Evolutionary conservation across 352 stramenopile genomes (phyloP), one percentile per base, ranked within the genome.

Genomic region (Phytophthora fragariaefolia): DNA sequence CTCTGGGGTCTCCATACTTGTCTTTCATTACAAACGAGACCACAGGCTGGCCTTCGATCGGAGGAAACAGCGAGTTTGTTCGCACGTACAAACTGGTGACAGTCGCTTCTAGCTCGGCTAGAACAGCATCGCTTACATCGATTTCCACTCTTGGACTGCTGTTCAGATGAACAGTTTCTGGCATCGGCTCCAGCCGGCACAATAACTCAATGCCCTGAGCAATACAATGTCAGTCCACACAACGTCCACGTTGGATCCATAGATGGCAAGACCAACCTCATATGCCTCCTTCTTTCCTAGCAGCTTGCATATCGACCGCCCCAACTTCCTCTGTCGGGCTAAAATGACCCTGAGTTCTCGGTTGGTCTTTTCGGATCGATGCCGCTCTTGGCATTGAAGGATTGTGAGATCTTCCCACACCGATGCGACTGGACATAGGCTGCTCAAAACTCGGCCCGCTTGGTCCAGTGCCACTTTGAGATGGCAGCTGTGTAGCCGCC

Each of bases 321-420:
- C 47, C 10, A 72, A 22, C 24, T 61, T 60, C 8, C 51, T 51
- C 24, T 76, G 68, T 4, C 54, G 36, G 8, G 46, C n/a, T 10
- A 76, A 28, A 6, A 69, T 49, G 13, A 32, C 9, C 32, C 72
- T 76, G 3, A 76, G 58, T 30, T 72, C 63, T 23, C 46, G 55
- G 26, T 76, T 76, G 4, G 48, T 71, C 6, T 54, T 7, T 27
- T 74, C 66, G 5, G 66, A 47, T 48, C 53, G 42, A 7, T 69
- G 63, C 3, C 68, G 68, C 45, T 71, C 50, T 47, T 43, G 47
- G 22, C 23, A 63, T 20, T 57, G 59, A 3, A 67, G 6, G 27
- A 61, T 34, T 1, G 59, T 50, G 8, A 67, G 22, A n/a, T 61
- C 40, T 55, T 67, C 59, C 59, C 59, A 65, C 12, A 65, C 58